phyloP scores from a whole-genome alignment of 2,329 filamentous ascomycete genomes.

The Scedosporium apiospermum region DNA sequence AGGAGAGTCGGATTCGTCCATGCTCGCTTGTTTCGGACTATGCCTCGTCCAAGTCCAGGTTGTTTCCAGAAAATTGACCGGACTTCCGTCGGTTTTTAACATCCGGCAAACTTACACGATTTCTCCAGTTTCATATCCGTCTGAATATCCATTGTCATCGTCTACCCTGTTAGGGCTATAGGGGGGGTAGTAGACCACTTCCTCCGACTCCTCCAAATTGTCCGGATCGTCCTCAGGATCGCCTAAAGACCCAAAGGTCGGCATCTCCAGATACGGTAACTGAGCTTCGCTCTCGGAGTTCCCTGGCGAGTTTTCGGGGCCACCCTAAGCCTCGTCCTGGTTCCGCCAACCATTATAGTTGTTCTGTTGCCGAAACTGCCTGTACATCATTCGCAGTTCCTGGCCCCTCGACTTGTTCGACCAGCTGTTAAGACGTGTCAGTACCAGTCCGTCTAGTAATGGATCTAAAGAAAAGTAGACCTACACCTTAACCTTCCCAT shows the following conservation, averaged over 20 bases:
- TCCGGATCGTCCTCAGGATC: background rate
- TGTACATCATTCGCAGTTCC: slow-evolving; percentile 14
- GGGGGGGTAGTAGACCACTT: background rate
- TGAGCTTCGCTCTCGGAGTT: background rate
- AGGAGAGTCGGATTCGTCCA: background rate
- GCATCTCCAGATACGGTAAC: background rate
- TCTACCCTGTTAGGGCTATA: background rate
- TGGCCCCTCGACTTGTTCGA: slow-evolving; percentile 16
- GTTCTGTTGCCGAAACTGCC: slow-evolving; percentile 5
- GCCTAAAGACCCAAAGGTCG: background rate
- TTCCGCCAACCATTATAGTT: slow-evolving; percentile 14
- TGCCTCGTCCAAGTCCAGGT: background rate
- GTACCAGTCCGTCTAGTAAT: slow-evolving; percentile 3
- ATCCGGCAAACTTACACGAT: background rate
- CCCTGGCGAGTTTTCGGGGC: background rate
- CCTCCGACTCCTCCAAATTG: background rate
- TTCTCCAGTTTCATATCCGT: background rate
- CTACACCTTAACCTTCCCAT: slow-evolving; percentile 76
- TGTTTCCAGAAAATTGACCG: background rate
- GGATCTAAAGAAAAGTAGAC: slow-evolving; percentile 20
- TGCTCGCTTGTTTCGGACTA: background rate
- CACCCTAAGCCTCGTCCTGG: slow-evolving; percentile 10
- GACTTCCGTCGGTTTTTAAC: background rate
- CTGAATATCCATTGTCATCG: too few species aligned
- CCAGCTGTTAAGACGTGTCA: slow-evolving; percentile 14